Evolutionary conservation across 495 filamentous ascomycete species (phyloP).

Genomic region (Penicillium paradoxum): DNA sequence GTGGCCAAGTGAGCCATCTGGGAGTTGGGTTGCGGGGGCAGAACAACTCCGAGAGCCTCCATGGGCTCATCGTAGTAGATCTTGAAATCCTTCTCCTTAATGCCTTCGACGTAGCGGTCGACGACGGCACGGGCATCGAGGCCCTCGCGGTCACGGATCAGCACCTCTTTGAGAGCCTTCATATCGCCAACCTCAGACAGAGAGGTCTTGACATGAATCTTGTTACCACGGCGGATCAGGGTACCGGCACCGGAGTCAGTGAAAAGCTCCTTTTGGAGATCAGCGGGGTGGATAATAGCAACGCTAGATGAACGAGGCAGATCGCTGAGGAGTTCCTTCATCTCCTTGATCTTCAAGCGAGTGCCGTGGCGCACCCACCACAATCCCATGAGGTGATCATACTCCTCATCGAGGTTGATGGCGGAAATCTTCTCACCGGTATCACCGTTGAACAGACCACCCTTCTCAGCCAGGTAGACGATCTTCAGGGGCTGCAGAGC

Average conservation of each 20-base stretch:
- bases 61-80: constrained; percentile 96
- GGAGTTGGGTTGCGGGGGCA: constrained; percentile 57
- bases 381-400: constrained; percentile 88
- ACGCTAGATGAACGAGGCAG: constrained; percentile 91
- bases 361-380: constrained; percentile 96
- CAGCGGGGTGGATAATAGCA: constrained; percentile 92
- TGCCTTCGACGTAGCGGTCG: constrained; percentile 75
- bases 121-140: constrained; percentile 79
- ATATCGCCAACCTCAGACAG: constrained; percentile 77
- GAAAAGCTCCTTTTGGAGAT: constrained; percentile 94
- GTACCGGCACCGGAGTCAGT: constrained; percentile 95
- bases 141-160: constrained; percentile 80
- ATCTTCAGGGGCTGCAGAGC: constrained; percentile 94
- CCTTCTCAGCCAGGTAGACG: constrained; percentile 97
- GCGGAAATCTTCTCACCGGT: constrained; percentile 93
- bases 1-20: constrained; percentile 76
- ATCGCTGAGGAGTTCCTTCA: constrained; percentile 84
- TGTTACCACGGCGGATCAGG: constrained; percentile 88
- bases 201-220: constrained; percentile 69
- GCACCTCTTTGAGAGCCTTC: constrained; percentile 69
- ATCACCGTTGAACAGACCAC: constrained; percentile 89
- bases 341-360: constrained; percentile 96
- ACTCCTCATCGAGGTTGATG: constrained; percentile 98
- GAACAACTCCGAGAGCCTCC: constrained; percentile 90
- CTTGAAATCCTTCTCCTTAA: constrained; percentile 76